Percentiles rank a stretch among this genome's conserved stretches.
These are phyloP conservation scores for Acidiella bohemica DNA, from an alignment of 495 filamentous ascomycete species.

Conservation along the genomic window DNA sequence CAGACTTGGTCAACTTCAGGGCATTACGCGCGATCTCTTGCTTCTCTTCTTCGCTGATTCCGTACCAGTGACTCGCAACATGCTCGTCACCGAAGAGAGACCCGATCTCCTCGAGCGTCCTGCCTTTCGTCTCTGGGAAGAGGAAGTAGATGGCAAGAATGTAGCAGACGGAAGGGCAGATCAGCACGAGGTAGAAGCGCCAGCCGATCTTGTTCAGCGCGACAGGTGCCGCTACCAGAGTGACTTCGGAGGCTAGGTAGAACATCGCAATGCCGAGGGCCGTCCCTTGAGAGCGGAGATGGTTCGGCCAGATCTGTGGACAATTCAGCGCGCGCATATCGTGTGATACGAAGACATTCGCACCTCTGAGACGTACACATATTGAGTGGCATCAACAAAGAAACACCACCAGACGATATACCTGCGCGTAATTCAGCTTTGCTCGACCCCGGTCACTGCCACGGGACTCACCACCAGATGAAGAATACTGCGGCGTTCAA, in stretches of 20 bases:
- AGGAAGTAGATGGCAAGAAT: slow-evolving; percentile 23
- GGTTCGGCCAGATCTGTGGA: slow-evolving; percentile 35
- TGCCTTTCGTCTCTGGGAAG: slow-evolving; percentile 24
- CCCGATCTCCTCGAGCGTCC: slow-evolving; percentile 21
- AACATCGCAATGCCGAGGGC: slow-evolving; percentile 35
- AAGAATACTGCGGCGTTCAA: slow-evolving; percentile 36
- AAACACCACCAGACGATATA: slow-evolving; percentile 35
- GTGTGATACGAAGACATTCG: background rate
- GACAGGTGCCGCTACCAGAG: slow-evolving; percentile 32
- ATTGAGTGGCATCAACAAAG: slow-evolving; percentile 39
- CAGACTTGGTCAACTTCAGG: slow-evolving; percentile 5
- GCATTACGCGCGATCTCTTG: slow-evolving; percentile 15
- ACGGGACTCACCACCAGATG: slow-evolving; percentile 37
- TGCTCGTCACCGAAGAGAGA: slow-evolving; percentile 19
- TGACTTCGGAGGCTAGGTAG: slow-evolving; percentile 32
- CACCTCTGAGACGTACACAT: slow-evolving; percentile 36
- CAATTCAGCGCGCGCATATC: background rate
- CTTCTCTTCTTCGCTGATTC: slow-evolving; percentile 18
- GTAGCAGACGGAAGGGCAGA: slow-evolving; percentile 34
- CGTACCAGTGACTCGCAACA: slow-evolving; percentile 13
- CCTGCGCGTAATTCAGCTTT: no score
- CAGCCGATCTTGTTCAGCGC: slow-evolving; percentile 21
- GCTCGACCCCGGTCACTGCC: no score
- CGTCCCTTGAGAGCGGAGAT: slow-evolving; percentile 37
- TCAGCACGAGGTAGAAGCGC: slow-evolving; percentile 36